Percentiles rank a stretch among this genome's conserved stretches.
phyloP scores from a whole-genome alignment of 371 early-diverging fungal genomes.

The Circinella umbellata region DNA sequence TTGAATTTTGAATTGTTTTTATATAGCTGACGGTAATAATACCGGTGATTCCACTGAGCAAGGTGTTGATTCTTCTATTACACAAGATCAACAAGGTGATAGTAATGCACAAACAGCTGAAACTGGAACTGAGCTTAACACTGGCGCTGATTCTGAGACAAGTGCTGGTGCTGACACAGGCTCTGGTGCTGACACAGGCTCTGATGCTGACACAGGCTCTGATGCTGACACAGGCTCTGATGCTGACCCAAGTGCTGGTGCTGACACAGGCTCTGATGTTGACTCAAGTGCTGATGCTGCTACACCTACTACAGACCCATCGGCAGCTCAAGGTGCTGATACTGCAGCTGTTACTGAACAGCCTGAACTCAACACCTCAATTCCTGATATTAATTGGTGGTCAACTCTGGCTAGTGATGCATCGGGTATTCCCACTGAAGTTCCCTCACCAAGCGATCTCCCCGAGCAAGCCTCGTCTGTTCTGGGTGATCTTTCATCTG shows the following conservation, averaged over 20 bases:
- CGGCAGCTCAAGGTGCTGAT: neutral
- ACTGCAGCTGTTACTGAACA: neutral
- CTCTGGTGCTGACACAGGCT: too few relatives aligned
- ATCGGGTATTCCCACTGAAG: constrained; percentile 5
- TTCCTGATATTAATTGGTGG: constrained; percentile 21
- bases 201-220: neutral
- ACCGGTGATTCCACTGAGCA: neutral
- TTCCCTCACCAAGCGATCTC: neutral
- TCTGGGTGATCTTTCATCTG: neutral
- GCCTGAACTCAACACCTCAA: constrained; percentile 7
- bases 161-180: too few relatives aligned
- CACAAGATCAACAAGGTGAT: neutral
- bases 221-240: neutral
- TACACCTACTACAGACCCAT: neutral
- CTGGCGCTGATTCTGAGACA: too few relatives aligned
- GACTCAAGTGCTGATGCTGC: constrained; percentile 1
- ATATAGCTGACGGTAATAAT: too few relatives aligned
- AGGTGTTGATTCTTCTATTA: neutral
- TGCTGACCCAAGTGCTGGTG: neutral
- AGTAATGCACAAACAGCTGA: too few relatives aligned
- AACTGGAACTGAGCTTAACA: too few relatives aligned
- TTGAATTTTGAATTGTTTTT: too few relatives aligned
- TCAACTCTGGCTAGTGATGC: constrained; percentile 13
- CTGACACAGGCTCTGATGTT: neutral
- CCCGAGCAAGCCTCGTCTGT: neutral